Evolutionary conservation across 192 early-diverging fungal species (phyloP), one percentile per base, ranked within the genome.

Genomic region (Jimgerdemannia lactiflua): DNA sequence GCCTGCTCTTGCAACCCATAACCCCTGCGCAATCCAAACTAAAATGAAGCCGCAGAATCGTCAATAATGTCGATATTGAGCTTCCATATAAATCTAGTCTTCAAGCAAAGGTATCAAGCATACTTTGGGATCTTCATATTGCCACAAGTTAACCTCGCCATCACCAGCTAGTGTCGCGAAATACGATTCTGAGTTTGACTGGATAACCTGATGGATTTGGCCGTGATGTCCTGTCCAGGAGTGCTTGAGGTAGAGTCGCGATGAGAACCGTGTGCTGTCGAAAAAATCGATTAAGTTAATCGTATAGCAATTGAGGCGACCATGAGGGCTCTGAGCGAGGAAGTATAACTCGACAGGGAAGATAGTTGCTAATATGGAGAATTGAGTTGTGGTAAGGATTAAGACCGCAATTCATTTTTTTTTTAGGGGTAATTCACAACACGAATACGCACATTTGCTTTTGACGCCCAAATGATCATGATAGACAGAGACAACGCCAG

Each of bases 261-360:
- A 86, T 11, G 80, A 72, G 67, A 85, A 87, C 77, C 87, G 87
- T 2, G 82, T 82, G 17, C 78, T 85, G 39, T 91, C 91, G 75
- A 95, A 92, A 42, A 95, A 90, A 64, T 95, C 93, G 78, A 94
- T 86, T 42, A 95, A 77, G 68, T 93, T 91, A 72, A 94, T 89
- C 39, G 87, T 86, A 72, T 93, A 95, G 39, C 86, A 84, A 70
- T 88, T 87, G 39, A 94, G 72, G 3, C 87, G 85, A 3, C 92
- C 93, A 41, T 89, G 85, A 4, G 77, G 79, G 74, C 82, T 87
- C 64, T 86, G 86, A 10, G 86, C 87, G 4, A 92, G 74, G 43
- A 95, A 81, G 4, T 82, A 83, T 2, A 95, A 79, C 72, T 94
- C 92, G 4, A 87, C 82, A 4, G 78, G 90, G 7, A 80, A 75